These are phyloP conservation scores for Eucalyptus melliodora DNA, from an alignment of 345 rosid genomes.

Conservation along the genomic window DNA sequence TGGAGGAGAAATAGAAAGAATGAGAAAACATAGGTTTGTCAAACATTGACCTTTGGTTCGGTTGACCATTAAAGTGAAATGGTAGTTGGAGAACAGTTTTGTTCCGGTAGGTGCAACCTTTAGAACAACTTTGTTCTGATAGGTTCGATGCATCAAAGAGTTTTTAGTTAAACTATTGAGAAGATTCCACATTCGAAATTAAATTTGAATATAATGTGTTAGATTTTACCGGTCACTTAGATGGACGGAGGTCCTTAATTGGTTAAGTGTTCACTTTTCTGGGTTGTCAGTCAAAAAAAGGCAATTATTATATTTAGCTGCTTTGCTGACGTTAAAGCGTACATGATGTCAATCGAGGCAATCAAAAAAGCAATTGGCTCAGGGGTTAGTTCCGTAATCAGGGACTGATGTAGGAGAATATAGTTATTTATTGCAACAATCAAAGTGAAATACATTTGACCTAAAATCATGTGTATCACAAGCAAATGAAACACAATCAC, in stretches of 20 bases:
- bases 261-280: background rate
- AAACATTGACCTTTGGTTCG: no score
- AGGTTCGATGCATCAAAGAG: background rate
- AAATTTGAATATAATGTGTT: background rate
- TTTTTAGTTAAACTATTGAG: background rate
- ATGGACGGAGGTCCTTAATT: background rate
- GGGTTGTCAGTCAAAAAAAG: background rate
- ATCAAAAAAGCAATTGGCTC: background rate
- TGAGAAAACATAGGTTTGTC: background rate
- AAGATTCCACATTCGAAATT: background rate
- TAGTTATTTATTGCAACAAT: background rate
- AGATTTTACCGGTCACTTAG: background rate
- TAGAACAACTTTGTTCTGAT: background rate
- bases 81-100: background rate
- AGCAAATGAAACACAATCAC: background rate
- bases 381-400: background rate
- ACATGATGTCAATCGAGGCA: background rate
- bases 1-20: background rate
- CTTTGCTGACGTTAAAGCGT: background rate
- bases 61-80: background rate
- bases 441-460: background rate
- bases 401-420: background rate
- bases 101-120: background rate
- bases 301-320: no score
- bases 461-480: background rate